Evolutionary conservation across 2,329 filamentous ascomycete species (phyloP).

Genomic region (Aspergillus ustus): DNA sequence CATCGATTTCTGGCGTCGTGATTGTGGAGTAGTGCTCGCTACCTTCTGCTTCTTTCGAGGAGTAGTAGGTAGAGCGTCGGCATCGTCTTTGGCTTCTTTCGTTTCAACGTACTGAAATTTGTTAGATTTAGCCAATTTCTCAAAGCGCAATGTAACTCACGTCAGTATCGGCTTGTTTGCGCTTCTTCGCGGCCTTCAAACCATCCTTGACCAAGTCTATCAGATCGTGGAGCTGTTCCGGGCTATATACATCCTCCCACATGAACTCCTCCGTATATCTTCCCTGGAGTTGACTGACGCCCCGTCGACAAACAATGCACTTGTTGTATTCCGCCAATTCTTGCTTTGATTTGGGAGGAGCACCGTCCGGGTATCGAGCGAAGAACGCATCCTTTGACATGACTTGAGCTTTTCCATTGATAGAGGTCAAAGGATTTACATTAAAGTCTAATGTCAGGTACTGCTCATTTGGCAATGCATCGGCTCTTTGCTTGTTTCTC

Average conservation of each 20-base stretch:
- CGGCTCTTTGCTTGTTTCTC: slow-evolving; percentile 77
- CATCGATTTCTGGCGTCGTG: slow-evolving; percentile 50
- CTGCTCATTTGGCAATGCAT: slow-evolving; percentile 84
- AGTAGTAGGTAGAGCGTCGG: slow-evolving; percentile 49
- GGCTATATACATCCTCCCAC: slow-evolving; percentile 84
- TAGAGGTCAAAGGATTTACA: slow-evolving; percentile 81
- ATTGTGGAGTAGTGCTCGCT: slow-evolving; percentile 49
- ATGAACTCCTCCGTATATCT: slow-evolving; percentile 90
- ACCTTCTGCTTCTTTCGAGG: slow-evolving; percentile 63
- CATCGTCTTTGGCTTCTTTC: slow-evolving; percentile 28
- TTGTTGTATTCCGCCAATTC: slow-evolving; percentile 76
- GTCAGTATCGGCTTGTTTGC: slow-evolving; percentile 45
- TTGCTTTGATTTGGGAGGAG: slow-evolving; percentile 65
- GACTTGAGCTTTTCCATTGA: slow-evolving; percentile 85
- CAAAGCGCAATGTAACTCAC: slow-evolving; percentile 30
- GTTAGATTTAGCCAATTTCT: slow-evolving; percentile 6
- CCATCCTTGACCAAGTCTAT: slow-evolving; percentile 67
- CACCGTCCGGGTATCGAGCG: slow-evolving; percentile 72
- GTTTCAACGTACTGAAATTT: slow-evolving; percentile 42
- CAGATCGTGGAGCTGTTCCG: slow-evolving; percentile 67
- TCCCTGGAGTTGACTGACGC: slow-evolving; percentile 84
- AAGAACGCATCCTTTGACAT: slow-evolving; percentile 74
- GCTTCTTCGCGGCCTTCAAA: slow-evolving; percentile 69
- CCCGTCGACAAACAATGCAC: slow-evolving; percentile 85
- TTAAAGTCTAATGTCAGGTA: slow-evolving; percentile 91